Base-by-base conservation (phyloP, 1,284 basidiomycete species). In the Leccinum solheimii region DNA sequence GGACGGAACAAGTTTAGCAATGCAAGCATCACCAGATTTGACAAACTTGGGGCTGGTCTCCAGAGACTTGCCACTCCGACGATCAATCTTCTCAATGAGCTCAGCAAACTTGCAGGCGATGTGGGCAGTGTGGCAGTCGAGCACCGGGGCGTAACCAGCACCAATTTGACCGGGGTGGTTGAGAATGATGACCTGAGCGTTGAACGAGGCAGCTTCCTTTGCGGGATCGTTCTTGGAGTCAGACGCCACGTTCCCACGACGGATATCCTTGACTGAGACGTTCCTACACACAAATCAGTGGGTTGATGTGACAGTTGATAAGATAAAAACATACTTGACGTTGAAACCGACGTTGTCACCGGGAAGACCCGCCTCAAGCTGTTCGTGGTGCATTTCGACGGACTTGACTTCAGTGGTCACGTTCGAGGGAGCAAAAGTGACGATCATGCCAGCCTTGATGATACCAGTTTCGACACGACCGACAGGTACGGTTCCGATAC, bases 371-470 rank as follows among this genome's bases (percentile, higher is more conserved):
- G 94, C 86, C 78, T 86, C 86, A 79, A 99, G 94, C 81, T 97
- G 94, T 82, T 99, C 97, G 92, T 98, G 97, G 83, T 99, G 97
- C 97, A 99, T 99, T 86, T 99, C 97, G 80, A 99, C 97, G 70
- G 94, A 98, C 90, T 98, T 98, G 85, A 99, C 97, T 92, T 99
- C 97, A 83, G 97, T 99, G 81, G 96, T 98, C 74, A 99, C 96
- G 84, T 95, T 95, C 69, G 94, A 80, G 67, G 97, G 97, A 70
- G 97, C 97, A 75, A 99, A 99, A 78, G 83, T 90, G 80, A 98
- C 97, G 76, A 99, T 86, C 97, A 99, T 98, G 80, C 97, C 96
- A 75, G 95, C 93, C 88, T 98, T 98, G 90, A 99, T 98, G 81
- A 95, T 78, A 91, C 97, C 97, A 76, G 97, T 99, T 87, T 99